Percentiles rank a stretch among this genome's conserved stretches.
phyloP scores from a whole-genome alignment of 2,329 filamentous ascomycete genomes.

The Ascosphaera apis region DNA sequence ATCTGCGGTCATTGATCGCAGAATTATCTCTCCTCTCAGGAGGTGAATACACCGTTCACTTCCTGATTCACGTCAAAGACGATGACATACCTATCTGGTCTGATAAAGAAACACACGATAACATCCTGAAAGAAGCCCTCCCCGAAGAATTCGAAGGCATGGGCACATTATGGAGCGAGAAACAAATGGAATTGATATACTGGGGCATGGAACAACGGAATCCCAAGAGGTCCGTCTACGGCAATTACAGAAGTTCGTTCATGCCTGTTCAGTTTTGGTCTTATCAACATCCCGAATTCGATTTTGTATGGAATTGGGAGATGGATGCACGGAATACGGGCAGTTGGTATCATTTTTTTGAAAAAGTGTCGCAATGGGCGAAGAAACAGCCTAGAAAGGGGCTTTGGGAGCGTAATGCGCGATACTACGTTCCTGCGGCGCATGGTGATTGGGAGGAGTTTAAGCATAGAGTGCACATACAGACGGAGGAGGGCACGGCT shows the following conservation, averaged over 20 bases:
- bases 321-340: conserved; percentile 82
- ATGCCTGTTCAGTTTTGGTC: conserved; percentile 94
- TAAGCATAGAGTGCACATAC: conserved; percentile 50
- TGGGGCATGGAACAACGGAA: conserved; percentile 60
- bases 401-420: conserved; percentile 56
- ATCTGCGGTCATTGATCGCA: conserved; percentile 58
- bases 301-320: conserved; percentile 88
- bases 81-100: conserved; percentile 60
- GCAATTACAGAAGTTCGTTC: conserved; percentile 74
- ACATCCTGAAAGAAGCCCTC: conserved; percentile 47
- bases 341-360: conserved; percentile 57
- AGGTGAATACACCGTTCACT: conserved; percentile 62
- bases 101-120: conserved; percentile 48
- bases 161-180: conserved; percentile 79
- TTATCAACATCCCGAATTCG: conserved; percentile 67
- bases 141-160: conserved; percentile 69
- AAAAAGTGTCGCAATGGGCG: conserved; percentile 46
- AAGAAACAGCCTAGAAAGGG: conserved; percentile 53
- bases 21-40: conserved; percentile 58
- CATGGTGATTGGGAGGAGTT: conserved; percentile 67
- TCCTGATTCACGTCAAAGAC: conserved; percentile 68
- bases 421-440: conserved; percentile 55
- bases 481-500: conserved; percentile 41
- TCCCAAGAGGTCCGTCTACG: conserved; percentile 47
- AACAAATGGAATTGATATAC: conserved; percentile 79